Conservation (phyloP, 768 basidiomycete genomes). For the Suillus cothurnatus region DNA sequence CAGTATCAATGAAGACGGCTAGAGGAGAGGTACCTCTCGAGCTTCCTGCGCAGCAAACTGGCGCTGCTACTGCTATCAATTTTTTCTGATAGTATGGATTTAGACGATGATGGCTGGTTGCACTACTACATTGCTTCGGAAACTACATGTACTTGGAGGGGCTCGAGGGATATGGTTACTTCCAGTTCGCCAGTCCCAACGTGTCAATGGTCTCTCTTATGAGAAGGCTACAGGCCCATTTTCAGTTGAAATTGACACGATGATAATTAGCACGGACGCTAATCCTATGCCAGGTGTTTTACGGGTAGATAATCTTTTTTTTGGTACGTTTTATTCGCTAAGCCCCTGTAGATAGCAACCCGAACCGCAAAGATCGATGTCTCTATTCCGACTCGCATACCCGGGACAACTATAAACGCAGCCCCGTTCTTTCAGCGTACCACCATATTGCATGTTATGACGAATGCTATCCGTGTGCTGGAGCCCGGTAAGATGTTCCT, state of each 20-base stretch:
- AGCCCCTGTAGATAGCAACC: conserved; percentile 59
- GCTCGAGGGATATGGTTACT: conserved; percentile 85
- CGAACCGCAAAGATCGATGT: conserved; percentile 62
- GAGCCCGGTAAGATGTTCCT: conserved; percentile 64
- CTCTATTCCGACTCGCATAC: conserved; percentile 71
- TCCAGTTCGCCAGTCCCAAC: conserved; percentile 70
- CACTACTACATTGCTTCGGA: conserved; percentile 35
- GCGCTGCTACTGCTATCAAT: conserved; percentile 48
- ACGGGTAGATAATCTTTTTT: conserved; percentile 49
- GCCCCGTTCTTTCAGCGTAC: conserved; percentile 86
- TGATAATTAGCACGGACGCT: conserved; percentile 87
- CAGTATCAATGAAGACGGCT: conserved; percentile 67
- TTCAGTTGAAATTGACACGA: conserved; percentile 60
- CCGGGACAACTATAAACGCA: conserved; percentile 79
- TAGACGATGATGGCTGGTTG: conserved; percentile 68
- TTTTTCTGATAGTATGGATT: conserved; percentile 61
- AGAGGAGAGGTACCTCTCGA: conserved; percentile 57
- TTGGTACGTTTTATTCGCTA: not conserved
- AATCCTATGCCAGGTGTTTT: conserved; percentile 82
- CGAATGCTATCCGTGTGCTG: conserved; percentile 76
- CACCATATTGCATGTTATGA: conserved; percentile 84
- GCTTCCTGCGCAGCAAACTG: conserved; percentile 44
- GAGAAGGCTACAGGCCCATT: conserved; percentile 51
- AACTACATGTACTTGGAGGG: conserved; percentile 76
- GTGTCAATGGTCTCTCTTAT: conserved; percentile 58